Evolutionary conservation across 78 protist species (phyloP), one percentile per base, ranked within the genome.

Genomic region (Salpingoeca rosetta): DNA sequence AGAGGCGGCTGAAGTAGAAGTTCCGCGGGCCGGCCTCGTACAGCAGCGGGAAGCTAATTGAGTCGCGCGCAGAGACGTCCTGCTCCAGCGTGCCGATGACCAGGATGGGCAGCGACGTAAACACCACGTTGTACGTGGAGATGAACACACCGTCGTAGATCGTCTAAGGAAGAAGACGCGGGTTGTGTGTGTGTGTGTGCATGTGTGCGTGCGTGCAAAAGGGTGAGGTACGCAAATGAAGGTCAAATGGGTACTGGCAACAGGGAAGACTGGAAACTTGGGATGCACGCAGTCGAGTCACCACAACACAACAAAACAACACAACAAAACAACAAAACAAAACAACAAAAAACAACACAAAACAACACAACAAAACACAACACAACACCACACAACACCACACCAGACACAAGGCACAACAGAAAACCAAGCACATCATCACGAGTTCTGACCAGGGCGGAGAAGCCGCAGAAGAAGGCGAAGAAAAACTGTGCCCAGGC

Each of bases 21-120:
- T 79, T 79, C 38, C 43, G 39, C 38, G 7, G 80, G 42, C 80
- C 80, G 38, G 43, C 38, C 10, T 26, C 28, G 80, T 79, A 79
- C 65, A 79, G 57, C 3, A 42, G 82, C 35, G 82, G 82, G 57
- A 27, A 43, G 27, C 17, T 43, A 45, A 79, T 1, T 2, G 57
- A 43, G 11, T 2, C 36, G 41, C 36, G 27, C 7, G 7, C 57
- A 57, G 7, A 1, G 41, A 79, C 57, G n/a, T 79, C 82, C 57
- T 43, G 80, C 42, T 80, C 83, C 35, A 44, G 40, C 2, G n/a
- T 38, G 56, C 82, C 82, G 31, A 44, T 37, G 44, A 79, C 87
- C 22, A 93, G 56, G 24, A 91, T 81, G 11, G 96, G 94, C 73
- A 89, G 83, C 40, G 86, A 82, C 2, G 94, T 90, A 89, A 91